phyloP scores from a whole-genome alignment of 108 stramenopile genomes.

The Heterococcus sp. region DNA sequence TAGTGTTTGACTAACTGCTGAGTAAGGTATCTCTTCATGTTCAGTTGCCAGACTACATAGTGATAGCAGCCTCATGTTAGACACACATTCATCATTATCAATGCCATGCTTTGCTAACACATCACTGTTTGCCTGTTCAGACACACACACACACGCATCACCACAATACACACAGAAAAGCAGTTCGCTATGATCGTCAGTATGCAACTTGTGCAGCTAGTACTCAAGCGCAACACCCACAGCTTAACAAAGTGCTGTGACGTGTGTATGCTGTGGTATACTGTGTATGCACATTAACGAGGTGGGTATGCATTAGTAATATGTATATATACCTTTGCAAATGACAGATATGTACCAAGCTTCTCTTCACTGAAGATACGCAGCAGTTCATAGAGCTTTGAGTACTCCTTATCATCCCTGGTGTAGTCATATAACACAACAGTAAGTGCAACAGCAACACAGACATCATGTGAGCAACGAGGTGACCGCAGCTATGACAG shows the following conservation, averaged over 20 bases:
- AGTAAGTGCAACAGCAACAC: background rate
- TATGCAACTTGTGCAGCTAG: background rate
- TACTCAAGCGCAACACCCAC: background rate
- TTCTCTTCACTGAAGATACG: constrained; percentile 33
- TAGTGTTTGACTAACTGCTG: constrained; percentile 24
- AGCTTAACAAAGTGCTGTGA: background rate
- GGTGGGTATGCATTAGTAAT: background rate
- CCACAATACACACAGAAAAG: background rate
- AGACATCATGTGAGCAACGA: background rate
- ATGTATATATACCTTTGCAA: constrained; percentile 6
- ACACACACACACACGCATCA: background rate
- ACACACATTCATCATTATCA: constrained; percentile 32
- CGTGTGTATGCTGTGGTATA: background rate
- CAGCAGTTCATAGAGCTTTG: constrained; percentile 37
- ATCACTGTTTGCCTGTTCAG: background rate
- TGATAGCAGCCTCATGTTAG: constrained; percentile 45
- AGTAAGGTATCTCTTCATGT: constrained; percentile 33
- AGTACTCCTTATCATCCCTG: constrained; percentile 14
- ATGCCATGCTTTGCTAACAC: constrained; percentile 11
- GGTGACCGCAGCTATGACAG: no score
- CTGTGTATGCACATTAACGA: background rate
- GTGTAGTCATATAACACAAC: no score
- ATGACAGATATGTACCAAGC: constrained; percentile 16
- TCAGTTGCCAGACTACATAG: constrained; percentile 36
- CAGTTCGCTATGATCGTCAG: background rate